phyloP scores from a whole-genome alignment of 768 basidiomycete species.

The Pleurotus tuoliensis region DNA sequence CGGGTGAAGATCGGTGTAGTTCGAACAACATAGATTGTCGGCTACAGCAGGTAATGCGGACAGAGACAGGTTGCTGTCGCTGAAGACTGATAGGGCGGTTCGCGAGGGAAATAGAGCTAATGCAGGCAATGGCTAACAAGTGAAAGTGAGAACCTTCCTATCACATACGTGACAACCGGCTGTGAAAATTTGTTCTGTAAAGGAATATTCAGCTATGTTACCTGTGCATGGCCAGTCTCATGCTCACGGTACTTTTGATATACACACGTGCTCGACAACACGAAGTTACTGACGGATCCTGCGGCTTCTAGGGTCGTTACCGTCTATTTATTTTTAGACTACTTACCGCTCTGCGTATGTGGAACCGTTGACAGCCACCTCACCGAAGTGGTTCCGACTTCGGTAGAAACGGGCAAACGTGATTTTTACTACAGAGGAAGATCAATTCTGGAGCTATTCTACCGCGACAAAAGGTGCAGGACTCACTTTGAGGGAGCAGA shows the following conservation, averaged over 20 bases:
- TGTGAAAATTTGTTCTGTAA: not conserved
- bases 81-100: not conserved
- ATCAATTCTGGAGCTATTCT: constrained; percentile 3
- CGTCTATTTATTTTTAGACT: constrained; percentile 1
- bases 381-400: constrained; percentile 6
- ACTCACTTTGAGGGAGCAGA: not conserved
- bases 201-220: not conserved
- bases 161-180: not conserved
- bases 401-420: constrained; percentile 4
- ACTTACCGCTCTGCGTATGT: not conserved
- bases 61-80: not conserved
- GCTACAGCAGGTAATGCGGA: not conserved
- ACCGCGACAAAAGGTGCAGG: not conserved
- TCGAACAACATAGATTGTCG: not conserved
- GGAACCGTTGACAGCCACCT: not conserved
- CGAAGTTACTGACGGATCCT: too few relatives aligned
- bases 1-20: constrained; percentile 5
- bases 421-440: not conserved
- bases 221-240: not conserved
- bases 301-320: not conserved
- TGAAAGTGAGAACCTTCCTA: not conserved
- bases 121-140: not conserved
- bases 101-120: not conserved
- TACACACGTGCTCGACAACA: not conserved
- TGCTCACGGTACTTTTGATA: constrained; percentile 1